Conservation (phyloP, 768 basidiomycete genomes). For the Porpolomopsis calyptriformis region DNA sequence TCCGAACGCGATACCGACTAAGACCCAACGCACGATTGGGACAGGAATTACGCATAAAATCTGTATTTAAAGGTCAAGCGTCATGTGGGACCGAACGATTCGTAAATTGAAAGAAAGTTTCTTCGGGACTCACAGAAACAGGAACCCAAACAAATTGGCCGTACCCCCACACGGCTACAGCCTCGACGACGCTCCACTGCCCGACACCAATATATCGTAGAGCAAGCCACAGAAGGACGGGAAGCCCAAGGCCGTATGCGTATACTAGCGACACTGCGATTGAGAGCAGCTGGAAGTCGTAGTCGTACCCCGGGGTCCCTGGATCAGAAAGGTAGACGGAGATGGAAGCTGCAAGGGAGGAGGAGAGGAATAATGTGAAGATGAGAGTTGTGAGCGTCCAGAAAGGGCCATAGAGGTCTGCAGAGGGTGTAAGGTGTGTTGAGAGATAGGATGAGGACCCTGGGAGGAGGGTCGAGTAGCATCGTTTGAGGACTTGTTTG, state of each 20-base stretch:
- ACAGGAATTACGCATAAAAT: slow-evolving; percentile 81
- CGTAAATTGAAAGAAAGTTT: no score
- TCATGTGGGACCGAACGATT: no score
- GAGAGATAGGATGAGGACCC: slow-evolving; percentile 52
- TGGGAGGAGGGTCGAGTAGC: slow-evolving; percentile 73
- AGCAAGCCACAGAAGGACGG: slow-evolving; percentile 73
- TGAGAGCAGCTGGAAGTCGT: slow-evolving; percentile 78
- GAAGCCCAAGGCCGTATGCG: slow-evolving; percentile 74
- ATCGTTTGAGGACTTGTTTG: slow-evolving; percentile 59
- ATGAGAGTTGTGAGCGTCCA: slow-evolving; percentile 96
- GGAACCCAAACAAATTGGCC: slow-evolving; percentile 83
- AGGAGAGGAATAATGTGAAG: slow-evolving; percentile 86
- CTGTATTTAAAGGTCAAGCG: no score
- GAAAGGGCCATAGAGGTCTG: slow-evolving; percentile 86
- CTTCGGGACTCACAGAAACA: slow-evolving; percentile 57
- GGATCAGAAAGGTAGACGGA: slow-evolving; percentile 59
- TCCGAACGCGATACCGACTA: slow-evolving; percentile 61
- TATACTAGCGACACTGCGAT: slow-evolving; percentile 81
- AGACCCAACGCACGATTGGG: slow-evolving; percentile 69
- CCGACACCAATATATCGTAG: slow-evolving; percentile 80
- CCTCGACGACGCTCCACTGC: slow-evolving; percentile 84
- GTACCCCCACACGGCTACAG: slow-evolving; percentile 73
- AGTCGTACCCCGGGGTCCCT: slow-evolving; percentile 43
- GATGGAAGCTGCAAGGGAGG: slow-evolving; percentile 83
- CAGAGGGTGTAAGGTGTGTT: slow-evolving; percentile 52